Conservation (phyloP, 345 rosid genomes). For the Melaleuca quinquenervia region DNA sequence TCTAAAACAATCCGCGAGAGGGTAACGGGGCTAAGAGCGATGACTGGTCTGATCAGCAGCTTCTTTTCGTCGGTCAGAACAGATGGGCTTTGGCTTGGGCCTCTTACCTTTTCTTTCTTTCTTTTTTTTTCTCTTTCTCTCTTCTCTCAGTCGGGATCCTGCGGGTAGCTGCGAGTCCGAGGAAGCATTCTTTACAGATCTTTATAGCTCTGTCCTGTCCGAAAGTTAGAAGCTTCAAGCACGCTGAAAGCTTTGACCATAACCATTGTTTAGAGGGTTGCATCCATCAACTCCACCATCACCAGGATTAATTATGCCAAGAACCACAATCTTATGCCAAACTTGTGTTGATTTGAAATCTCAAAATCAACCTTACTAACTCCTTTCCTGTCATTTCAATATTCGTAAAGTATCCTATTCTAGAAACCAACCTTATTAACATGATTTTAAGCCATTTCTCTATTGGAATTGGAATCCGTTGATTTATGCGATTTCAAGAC, state of each 20-base stretch:
- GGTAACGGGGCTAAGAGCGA: no score
- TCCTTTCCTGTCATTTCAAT: no score
- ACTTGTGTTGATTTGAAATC: no score
- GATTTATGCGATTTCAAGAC: no score
- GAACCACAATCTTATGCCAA: no score
- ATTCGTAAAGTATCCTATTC: no score
- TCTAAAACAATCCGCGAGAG: no score
- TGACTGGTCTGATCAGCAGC: background rate
- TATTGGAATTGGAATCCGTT: no score
- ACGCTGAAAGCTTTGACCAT: background rate
- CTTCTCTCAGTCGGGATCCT: background rate
- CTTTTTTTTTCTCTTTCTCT: background rate
- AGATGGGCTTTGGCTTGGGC: background rate
- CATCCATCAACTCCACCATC: background rate
- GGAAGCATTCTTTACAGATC: background rate
- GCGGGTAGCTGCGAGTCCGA: background rate
- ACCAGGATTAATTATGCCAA: no score
- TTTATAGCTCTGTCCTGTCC: background rate
- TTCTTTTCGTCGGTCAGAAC: background rate
- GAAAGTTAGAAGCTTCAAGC: background rate
- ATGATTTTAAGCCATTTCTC: no score
- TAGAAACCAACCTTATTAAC: no score
- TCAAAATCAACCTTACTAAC: no score
- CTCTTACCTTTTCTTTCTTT: background rate
- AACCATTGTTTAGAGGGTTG: background rate